Evolutionary conservation across 129 eudicot species (phyloP).

Genomic region (Flaveria bidentis): DNA sequence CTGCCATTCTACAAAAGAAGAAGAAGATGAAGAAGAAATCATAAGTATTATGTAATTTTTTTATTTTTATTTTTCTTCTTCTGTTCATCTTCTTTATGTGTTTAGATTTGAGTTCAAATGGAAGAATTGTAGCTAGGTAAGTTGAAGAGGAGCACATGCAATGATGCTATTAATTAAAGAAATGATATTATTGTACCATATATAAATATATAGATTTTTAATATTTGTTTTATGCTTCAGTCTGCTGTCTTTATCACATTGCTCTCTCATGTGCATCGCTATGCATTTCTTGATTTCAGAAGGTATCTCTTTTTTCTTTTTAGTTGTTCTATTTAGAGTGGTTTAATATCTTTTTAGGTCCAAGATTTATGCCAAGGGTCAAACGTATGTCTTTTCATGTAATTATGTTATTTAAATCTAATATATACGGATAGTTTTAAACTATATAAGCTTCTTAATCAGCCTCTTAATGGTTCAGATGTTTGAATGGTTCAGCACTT

Average conservation of each 20-base stretch:
- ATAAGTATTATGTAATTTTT: constrained; percentile 17
- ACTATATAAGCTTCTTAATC: too few species aligned
- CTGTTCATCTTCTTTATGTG: constrained; percentile 25
- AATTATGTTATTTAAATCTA: too few species aligned
- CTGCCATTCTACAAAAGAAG: constrained; percentile 38
- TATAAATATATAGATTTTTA: constrained; percentile 25
- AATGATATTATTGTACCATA: constrained; percentile 38
- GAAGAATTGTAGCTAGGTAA: constrained; percentile 32
- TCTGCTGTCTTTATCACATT: constrained; percentile 30
- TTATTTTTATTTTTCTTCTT: background rate
- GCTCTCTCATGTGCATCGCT: constrained; percentile 33
- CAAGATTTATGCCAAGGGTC: too few species aligned
- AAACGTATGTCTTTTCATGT: too few species aligned
- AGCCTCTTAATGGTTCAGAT: too few species aligned
- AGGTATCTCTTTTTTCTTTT: background rate
- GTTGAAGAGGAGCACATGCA: constrained; percentile 44
- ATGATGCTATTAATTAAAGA: constrained; percentile 34
- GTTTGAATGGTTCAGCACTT: too few species aligned
- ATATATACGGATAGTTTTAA: too few species aligned
- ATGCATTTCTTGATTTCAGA: constrained; percentile 25
- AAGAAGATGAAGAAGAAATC: constrained; percentile 23
- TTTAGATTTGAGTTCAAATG: constrained; percentile 43
- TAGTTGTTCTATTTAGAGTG: too few species aligned
- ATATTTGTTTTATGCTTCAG: constrained; percentile 3
- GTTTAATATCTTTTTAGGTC: too few species aligned